These are phyloP conservation scores for Colletotrichum sp. DNA, from an alignment of 2,329 filamentous ascomycete species.

Conservation along the genomic window DNA sequence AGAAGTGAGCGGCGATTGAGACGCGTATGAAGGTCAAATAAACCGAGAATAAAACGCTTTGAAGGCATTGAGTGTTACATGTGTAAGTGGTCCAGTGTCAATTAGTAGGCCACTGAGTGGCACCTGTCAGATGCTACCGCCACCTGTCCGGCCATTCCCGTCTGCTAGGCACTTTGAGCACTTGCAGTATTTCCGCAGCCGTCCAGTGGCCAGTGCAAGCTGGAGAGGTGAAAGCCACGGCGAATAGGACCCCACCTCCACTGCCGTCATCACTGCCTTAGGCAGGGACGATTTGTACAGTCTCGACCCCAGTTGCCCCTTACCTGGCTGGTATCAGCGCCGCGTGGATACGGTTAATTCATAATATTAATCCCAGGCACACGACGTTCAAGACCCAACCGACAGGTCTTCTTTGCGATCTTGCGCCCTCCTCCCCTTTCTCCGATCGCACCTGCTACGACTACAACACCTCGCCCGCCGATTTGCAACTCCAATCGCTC, in stretches of 20 bases:
- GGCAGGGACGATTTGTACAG: constrained; percentile 9
- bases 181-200: background rate
- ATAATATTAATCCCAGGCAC: constrained; percentile 12
- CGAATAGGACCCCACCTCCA: constrained; percentile 7
- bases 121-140: background rate
- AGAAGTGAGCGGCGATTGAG: background rate
- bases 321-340: constrained; percentile 18
- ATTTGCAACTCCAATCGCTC: background rate
- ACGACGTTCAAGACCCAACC: background rate
- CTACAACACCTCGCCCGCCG: background rate
- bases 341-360: constrained; percentile 6
- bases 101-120: background rate
- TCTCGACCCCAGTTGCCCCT: constrained; percentile 16
- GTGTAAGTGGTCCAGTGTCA: background rate
- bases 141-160: background rate
- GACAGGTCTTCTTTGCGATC: constrained; percentile 12
- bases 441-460: background rate
- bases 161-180: background rate
- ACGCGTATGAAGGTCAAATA: background rate
- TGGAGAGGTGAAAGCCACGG: background rate
- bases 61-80: background rate
- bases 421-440: background rate
- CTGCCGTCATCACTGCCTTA: constrained; percentile 20
- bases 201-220: background rate
- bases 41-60: background rate